Conservation (phyloP, 345 rosid genomes). For the Hirschfeldia incana region DNA sequence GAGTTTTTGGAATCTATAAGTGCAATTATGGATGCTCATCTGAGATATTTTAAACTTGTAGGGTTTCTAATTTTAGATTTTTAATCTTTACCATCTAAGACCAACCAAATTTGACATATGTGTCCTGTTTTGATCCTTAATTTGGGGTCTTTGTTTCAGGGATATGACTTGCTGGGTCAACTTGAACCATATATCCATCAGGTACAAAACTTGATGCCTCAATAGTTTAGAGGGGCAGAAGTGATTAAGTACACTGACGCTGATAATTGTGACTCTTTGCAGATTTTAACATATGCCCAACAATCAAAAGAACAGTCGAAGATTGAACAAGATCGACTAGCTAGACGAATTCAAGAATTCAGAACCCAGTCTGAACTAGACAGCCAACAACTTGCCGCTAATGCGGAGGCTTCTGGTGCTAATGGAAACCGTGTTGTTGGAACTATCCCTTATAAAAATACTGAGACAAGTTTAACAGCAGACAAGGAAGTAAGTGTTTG, state of each 20-base stretch:
- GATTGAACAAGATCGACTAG: slow-evolving; percentile 79
- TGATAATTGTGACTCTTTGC: slow-evolving; percentile 23
- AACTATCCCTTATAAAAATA: slow-evolving; percentile 50
- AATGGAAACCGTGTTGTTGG: slow-evolving; percentile 49
- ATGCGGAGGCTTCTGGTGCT: slow-evolving; percentile 46
- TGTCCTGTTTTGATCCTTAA: slow-evolving; percentile 1
- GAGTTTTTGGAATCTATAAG: slow-evolving; percentile 94
- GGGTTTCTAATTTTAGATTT: background rate
- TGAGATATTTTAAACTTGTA: slow-evolving; percentile 88
- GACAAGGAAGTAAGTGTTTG: slow-evolving; percentile 76
- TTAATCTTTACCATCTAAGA: slow-evolving; percentile 1
- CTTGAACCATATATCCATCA: slow-evolving; percentile 87
- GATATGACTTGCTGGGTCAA: slow-evolving; percentile 72
- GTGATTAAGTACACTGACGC: background rate
- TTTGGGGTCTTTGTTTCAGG: slow-evolving; percentile 48
- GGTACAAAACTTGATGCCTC: slow-evolving; percentile 44
- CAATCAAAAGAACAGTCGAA: slow-evolving; percentile 85
- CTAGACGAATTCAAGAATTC: slow-evolving; percentile 88
- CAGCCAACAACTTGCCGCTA: slow-evolving; percentile 48
- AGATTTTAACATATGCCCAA: slow-evolving; percentile 88
- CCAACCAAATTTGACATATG: no score
- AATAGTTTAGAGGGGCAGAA: background rate
- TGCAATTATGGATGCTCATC: slow-evolving; percentile 91
- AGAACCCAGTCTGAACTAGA: slow-evolving; percentile 83
- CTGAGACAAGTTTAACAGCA: slow-evolving; percentile 54